Evolutionary conservation across 2,329 filamentous ascomycete species (phyloP), one percentile per base, ranked within the genome.

Genomic region (Sphaerostilbella broomeana): DNA sequence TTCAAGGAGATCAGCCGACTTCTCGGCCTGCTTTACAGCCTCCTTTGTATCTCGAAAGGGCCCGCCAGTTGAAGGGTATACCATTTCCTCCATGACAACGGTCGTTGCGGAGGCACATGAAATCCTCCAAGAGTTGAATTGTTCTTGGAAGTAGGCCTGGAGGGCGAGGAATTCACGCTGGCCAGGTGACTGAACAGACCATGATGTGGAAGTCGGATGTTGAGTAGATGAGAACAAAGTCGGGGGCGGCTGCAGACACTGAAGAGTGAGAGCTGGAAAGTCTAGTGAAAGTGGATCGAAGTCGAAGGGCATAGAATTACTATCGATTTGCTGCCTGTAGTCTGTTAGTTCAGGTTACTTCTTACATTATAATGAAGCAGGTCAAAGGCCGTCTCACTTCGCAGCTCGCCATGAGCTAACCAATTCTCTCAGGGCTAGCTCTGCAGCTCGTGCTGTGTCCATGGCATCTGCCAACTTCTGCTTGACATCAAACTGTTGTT

Each of bases 241-340:
- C 4, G 86, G 81, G 3, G 89, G 87, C 8, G 85, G 73, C 24
- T 84, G 78, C 1, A 97, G 77, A 49, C 90, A 82, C 47, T 84
- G 85, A 9, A 95, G 75, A 24, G 83, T 87, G 27, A 97, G 73
- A 6, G 84, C 81, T 6, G 89, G 87, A 53, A 95, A 95, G 44
- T 87, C 87, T 57, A 94, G 78, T 5, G 84, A 73, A 45, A 89
- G 77, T 22, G 90, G 84, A 49, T 95, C 86, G 63, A 95, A 94
- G 48, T 90, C 84, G 51, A 82, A 81, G 3, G 78, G 77, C 50
- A 69, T 66, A 7, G 73, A 73, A 36, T 65, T 64, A 48, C 70
- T 66, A 44, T 78, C 70, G 34, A 78, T 65, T 32, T 76, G 69
- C 51, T 72, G 68, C 51, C 76, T 79, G 26, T 12, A 42, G 40